Evolutionary conservation across 1,284 basidiomycete species (phyloP), one percentile per base, ranked within the genome.

Genomic region (Rugosomyces carneus): DNA sequence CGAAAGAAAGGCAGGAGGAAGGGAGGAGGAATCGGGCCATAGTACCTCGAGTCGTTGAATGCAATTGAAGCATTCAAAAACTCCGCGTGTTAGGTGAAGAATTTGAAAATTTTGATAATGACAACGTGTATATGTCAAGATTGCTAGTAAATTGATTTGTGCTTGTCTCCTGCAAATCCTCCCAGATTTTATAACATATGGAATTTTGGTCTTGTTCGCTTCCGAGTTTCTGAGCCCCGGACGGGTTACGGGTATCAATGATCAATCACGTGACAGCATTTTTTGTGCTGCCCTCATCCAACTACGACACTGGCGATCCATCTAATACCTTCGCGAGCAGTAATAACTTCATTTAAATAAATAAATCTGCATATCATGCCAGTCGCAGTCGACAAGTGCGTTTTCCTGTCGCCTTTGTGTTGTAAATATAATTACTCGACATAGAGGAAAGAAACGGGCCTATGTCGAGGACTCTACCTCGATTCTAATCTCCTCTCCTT

Each of bases 101-200:
- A n/a, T n/a, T n/a, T n/a, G n/a, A n/a, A n/a, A n/a, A n/a, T 37
- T 9, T 11, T 13, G n/a, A 37, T 6, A 18, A 37, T 37, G n/a
- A 32, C 7, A 3, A 24, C 47, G 4, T 59, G 46, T 48, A 62
- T 66, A 58, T 53, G 68, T 70, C 69, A 72, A 21, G 61, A n/a
- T n/a, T n/a, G n/a, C n/a, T n/a, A n/a, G n/a, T n/a, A n/a, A n/a
- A n/a, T n/a, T n/a, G n/a, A n/a, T n/a, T n/a, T n/a, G n/a, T n/a
- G n/a, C n/a, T n/a, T n/a, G n/a, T n/a, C n/a, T n/a, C n/a, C n/a
- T n/a, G n/a, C n/a, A n/a, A n/a, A n/a, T n/a, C n/a, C n/a, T n/a
- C n/a, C n/a, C n/a, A n/a, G n/a, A n/a, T n/a, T n/a, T n/a, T n/a
- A n/a, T n/a, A n/a, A n/a, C n/a, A n/a, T n/a, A n/a, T n/a, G n/a